A percentile compares a stretch with the other conserved stretches of the same genome.
phyloP scores from a whole-genome alignment of 2,329 filamentous ascomycete genomes.

The Diaporthe sp. region DNA sequence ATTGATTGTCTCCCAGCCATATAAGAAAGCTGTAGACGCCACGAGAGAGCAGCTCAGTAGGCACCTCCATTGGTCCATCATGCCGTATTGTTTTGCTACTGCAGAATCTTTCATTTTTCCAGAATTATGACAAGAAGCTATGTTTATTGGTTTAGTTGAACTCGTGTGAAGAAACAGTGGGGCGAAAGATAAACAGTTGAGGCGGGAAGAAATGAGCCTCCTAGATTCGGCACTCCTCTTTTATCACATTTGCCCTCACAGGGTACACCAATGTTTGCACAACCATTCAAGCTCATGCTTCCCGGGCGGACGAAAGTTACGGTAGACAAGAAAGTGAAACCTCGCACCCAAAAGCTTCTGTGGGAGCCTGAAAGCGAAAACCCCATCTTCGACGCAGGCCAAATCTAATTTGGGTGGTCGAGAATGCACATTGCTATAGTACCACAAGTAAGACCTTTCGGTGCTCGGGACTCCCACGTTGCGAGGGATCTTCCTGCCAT shows the following conservation, averaged over 20 bases:
- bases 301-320: neutral
- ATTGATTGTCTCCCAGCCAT: neutral
- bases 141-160: too few relatives aligned
- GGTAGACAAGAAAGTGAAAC: neutral
- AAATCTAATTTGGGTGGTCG: neutral
- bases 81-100: neutral
- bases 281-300: neutral
- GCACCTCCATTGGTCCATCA: slow-evolving; percentile 8
- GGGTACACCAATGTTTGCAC: neutral
- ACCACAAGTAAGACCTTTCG: neutral
- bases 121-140: neutral
- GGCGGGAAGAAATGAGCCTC: too few relatives aligned
- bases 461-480: neutral
- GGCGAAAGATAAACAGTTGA: neutral
- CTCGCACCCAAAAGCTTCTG: neutral
- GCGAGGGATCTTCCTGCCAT: neutral
- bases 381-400: neutral
- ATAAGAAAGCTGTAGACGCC: neutral
- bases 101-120: neutral
- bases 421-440: neutral
- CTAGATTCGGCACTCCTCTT: neutral
- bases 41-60: slow-evolving; percentile 14
- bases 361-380: neutral
- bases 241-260: neutral
- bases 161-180: neutral